A percentile compares a stretch with the other conserved stretches of the same genome.
These are phyloP conservation scores for Penicillium sp. DNA, from an alignment of 2,329 filamentous ascomycete genomes.

Conservation along the genomic window DNA sequence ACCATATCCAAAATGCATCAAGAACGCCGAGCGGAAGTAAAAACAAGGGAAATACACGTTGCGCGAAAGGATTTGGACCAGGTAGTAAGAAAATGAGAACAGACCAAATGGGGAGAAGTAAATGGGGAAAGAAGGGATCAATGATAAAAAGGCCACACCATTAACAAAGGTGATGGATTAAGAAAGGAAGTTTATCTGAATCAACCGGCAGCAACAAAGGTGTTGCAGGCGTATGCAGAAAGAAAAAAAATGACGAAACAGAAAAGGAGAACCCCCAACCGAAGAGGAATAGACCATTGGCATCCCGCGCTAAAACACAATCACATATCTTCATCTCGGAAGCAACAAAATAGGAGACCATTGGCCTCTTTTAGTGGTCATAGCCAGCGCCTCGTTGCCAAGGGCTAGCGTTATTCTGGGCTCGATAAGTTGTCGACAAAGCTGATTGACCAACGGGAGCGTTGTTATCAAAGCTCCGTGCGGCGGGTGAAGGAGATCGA, in stretches of 20 bases:
- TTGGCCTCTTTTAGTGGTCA: conserved; percentile 49
- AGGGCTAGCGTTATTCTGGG: conserved; percentile 58
- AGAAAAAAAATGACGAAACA: conserved; percentile 14
- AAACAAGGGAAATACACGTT: conserved; percentile 14
- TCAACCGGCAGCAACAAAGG: conserved; percentile 8
- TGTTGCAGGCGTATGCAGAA: conserved; percentile 7
- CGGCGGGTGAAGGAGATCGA: conserved; percentile 35
- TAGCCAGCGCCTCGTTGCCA: conserved; percentile 67
- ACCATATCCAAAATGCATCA: conserved; percentile 35
- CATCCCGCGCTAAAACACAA: conserved; percentile 33
- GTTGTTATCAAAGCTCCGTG: conserved; percentile 33
- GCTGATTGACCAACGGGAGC: conserved; percentile 37
- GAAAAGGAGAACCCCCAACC: conserved; percentile 21
- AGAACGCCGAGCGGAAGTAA: conserved; percentile 32
- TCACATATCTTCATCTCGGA: conserved; percentile 42
- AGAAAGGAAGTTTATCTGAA: conserved; percentile 11
- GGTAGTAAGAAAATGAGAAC: not conserved
- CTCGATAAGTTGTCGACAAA: conserved; percentile 36
- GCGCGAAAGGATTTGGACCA: conserved; percentile 2
- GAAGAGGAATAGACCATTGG: conserved; percentile 26
- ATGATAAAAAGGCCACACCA: conserved; percentile 25
- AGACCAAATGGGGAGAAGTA: conserved; percentile 6
- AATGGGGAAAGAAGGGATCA: conserved; percentile 17
- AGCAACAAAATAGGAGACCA: conserved; percentile 24
- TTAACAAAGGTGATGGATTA: conserved; percentile 13